Base-by-base conservation (phyloP, 108 stramenopile species). In the Pseudonitzschia multiseries region DNA sequence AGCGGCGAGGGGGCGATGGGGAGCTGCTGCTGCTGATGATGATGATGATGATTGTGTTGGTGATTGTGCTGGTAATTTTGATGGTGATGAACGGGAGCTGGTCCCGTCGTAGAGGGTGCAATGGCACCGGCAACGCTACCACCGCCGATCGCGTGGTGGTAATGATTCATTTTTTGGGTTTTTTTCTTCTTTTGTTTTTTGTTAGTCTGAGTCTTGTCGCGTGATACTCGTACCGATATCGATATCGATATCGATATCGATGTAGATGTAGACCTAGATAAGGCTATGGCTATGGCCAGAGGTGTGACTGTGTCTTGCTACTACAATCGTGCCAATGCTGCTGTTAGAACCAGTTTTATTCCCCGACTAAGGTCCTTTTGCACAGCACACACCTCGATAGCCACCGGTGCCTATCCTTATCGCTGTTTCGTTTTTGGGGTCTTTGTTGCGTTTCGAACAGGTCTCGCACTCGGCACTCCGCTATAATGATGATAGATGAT, bases 11-110 rank as follows among this genome's bases (percentile, higher is more conserved):
- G 54, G 24, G 54, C 54, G 10, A 56, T 56, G 2, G 54, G 54
- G 10, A 56, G 54, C 80, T 14, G 60, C 82, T 0, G 80, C 78
- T 44, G 85, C 79, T n/a, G 60, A 79, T 22, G 72, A 73, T 54
- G 56, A 73, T 44, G 71, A 73, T 22, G 61, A 61, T 20, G 78
- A 73, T 61, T 82, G 75, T 53, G 36, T 60, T 29, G 82, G 66
- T 31, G 79, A 80, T 15, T 82, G 82, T 68, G 59, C 60, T 18
- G 31, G 43, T 9, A 29, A 29, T 41, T n/a, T n/a, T 17, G 26
- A 27, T 31, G 67, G n/a, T 44, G 60, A 10, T 48, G 46, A 48
- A 48, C 46, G 36, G 36, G 36, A 6, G 36, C 36, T 36, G 36
- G 6, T 36, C 36, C 36, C 6, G 36, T 6, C 36, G 36, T 36